Base-by-base conservation (phyloP, 2,329 filamentous ascomycete genomes). In the Colletotrichum musicola region DNA sequence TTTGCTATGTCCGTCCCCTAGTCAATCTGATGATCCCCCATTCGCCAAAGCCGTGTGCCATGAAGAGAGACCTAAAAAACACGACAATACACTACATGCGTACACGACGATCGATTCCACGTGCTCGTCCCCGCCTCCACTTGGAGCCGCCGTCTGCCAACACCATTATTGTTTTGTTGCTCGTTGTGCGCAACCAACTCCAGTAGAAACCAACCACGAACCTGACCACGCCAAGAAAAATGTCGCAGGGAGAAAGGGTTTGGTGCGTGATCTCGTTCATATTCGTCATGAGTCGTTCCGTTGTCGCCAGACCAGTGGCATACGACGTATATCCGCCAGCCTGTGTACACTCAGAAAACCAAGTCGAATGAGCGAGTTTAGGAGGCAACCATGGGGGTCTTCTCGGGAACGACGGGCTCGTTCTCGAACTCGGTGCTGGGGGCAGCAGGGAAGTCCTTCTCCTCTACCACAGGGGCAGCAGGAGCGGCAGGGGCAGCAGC, bases 401-500 rank as follows among this genome's bases (percentile, higher is more conserved):
- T 71, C 38, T 73, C 74, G 38, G 78, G 72, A 53, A 75, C 72
- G 38, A 73, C 71, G 53, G 77, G 74, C 20, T 72, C 70, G 22
- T 47, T 54, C 67, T 62, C 55, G 22, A 71, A 51, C 44, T 72
- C 70, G 25, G 30, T 62, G 49, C 62, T 71, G 25, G 71, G 72
- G 18, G 71, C 66, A 51, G 71, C 57, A 12, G 71, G 72, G 61
- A 74, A 75, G 66, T 73, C 72, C 46, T 68, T 47, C 61, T 72
- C 71, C 54, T 70, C 72, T n/a, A 79, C 64, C 10, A 51, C 55
- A 46, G 71, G 59, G 38, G 42, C 62, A 12, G 55, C 55, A 46
- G 71, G 59, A 30, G 42, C 55, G 35, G 62, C 61, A 50, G 57
- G 58, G 62, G 71, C 47, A 57, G 70, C 64, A 56, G 71, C 63